Base-by-base conservation (phyloP, 805 yeast genomes). In the Ascoidea asiatica region DNA sequence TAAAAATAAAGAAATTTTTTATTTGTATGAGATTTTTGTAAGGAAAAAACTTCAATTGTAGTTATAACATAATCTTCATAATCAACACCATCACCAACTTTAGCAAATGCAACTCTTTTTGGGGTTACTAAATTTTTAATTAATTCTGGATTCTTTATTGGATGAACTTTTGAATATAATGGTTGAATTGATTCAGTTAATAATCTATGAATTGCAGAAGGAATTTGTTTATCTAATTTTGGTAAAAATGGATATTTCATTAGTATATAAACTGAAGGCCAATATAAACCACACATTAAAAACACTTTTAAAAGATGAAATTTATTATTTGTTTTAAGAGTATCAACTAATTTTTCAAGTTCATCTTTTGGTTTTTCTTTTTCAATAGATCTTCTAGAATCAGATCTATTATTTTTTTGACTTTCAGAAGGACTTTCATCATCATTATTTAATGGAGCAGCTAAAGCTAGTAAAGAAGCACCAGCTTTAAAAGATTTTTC, bases 401-500 rank as follows among this genome's bases (percentile, higher is more conserved):
- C 4, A 49, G 53, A 19, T 51, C 37, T 19, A 33, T 17, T 37
- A 38, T 47, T 21, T 50, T 50, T 19, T 39, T 46, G 20, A 44
- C 56, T 29, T 8, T 42, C 43, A 13, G 54, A 61, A n/a, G 62
- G 65, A 5, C 69, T 76, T 20, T 75, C 82, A 18, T 75, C 84
- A 35, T 81, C 90, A 37, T 75, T 78, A 3, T 70, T 67, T 37
- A 89, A 65, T 0, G 95, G 95, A 7, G 92, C 92, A 5, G 96
- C 95, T 52, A 88, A 58, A 0, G 97, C 92, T 42, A 89, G 63
- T 0, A 95, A 95, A 49, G 81, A 84, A 0, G 85, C 81, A 20
- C 75, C 70, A 0, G 89, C 81, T 48, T 67, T 66, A 52, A 69
- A 66, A 0, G 83, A 74, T 46, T 76, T 72, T 11, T 75, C 75